A percentile compares a stretch with the other conserved stretches of the same genome.
Evolutionary conservation across 352 stramenopile genomes (phyloP).

Genomic region (Phytopythium montanum): DNA sequence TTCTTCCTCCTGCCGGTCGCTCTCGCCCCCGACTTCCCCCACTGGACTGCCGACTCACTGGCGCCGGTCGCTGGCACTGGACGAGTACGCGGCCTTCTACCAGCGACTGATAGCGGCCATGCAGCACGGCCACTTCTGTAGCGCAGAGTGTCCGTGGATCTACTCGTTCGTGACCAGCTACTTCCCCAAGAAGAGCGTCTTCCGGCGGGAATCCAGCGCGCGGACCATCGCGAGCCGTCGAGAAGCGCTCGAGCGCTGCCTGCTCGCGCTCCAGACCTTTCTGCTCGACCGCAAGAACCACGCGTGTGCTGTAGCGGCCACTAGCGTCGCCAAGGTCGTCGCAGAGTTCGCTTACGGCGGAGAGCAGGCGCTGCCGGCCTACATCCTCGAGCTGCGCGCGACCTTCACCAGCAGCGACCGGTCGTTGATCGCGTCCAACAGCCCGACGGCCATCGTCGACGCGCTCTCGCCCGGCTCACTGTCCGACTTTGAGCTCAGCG

Average conservation of each 20-base stretch:
- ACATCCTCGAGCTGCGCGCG: slow-evolving; percentile 12
- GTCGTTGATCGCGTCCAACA: slow-evolving; percentile 4
- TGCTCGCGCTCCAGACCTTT: slow-evolving; percentile 19
- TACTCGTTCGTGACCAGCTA: slow-evolving; percentile 23
- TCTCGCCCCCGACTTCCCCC: too few relatives aligned
- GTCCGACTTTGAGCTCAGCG: slow-evolving; percentile 8
- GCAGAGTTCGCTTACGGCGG: slow-evolving; percentile 23
- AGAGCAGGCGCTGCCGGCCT: slow-evolving; percentile 14
- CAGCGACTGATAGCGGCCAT: slow-evolving; percentile 13
- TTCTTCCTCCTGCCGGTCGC: neutral
- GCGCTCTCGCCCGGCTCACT: neutral
- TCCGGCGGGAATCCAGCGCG: slow-evolving; percentile 17
- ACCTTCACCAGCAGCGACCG: slow-evolving; percentile 11
- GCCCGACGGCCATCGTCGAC: neutral
- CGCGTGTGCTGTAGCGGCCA: slow-evolving; percentile 16
- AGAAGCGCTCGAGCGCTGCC: slow-evolving; percentile 15
- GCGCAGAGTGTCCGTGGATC: slow-evolving; percentile 21
- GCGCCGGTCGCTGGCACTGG: slow-evolving; percentile 15
- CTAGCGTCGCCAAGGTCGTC: slow-evolving; percentile 17
- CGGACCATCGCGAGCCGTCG: slow-evolving; percentile 12
- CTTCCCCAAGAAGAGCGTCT: slow-evolving; percentile 29
- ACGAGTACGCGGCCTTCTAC: slow-evolving; percentile 24
- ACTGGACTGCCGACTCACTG: slow-evolving; percentile 9
- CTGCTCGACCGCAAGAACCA: slow-evolving; percentile 26
- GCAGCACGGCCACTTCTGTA: slow-evolving; percentile 32